These are phyloP conservation scores for Botrytis elliptica DNA, from an alignment of 2,329 filamentous ascomycete species.

Conservation along the genomic window DNA sequence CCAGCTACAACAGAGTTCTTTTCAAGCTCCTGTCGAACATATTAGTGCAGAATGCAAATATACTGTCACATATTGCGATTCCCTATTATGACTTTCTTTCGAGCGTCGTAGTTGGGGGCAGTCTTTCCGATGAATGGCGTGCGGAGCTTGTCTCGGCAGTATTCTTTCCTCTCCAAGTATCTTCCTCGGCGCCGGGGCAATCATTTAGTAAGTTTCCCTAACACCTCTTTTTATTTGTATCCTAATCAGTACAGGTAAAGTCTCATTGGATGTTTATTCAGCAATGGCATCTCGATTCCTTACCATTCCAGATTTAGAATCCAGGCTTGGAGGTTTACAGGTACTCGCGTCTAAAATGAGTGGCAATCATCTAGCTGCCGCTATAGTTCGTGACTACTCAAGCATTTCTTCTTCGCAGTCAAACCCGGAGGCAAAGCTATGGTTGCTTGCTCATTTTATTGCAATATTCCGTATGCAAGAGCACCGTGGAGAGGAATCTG, in stretches of 20 bases:
- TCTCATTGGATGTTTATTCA: conserved; percentile 29
- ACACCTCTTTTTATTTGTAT: background rate
- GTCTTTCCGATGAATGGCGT: background rate
- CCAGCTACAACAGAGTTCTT: conserved; percentile 20
- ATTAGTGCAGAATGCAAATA: conserved; percentile 27
- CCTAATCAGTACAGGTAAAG: conserved; percentile 26
- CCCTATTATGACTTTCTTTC: conserved; percentile 37
- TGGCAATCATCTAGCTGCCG: conserved; percentile 33
- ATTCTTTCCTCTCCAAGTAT: background rate
- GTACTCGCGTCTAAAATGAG: conserved; percentile 32
- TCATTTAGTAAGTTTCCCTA: background rate
- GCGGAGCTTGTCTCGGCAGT: conserved; percentile 12
- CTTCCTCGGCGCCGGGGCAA: background rate
- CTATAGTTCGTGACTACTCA: conserved; percentile 32
- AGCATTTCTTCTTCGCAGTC: conserved; percentile 29
- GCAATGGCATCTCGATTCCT: conserved; percentile 38
- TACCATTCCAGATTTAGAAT: conserved; percentile 35
- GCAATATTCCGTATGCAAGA: conserved; percentile 49
- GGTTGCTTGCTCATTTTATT: conserved; percentile 67
- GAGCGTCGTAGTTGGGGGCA: conserved; percentile 23
- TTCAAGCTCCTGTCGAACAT: conserved; percentile 33
- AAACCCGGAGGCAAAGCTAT: conserved; percentile 48
- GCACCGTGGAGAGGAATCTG: conserved; percentile 41
- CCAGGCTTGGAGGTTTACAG: conserved; percentile 30
- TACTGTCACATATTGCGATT: conserved; percentile 33